Percentiles rank a stretch among this genome's conserved stretches.
These are phyloP conservation scores for Geotrichum bryndzae DNA, from an alignment of 1,139 yeast genomes.

Conservation along the genomic window DNA sequence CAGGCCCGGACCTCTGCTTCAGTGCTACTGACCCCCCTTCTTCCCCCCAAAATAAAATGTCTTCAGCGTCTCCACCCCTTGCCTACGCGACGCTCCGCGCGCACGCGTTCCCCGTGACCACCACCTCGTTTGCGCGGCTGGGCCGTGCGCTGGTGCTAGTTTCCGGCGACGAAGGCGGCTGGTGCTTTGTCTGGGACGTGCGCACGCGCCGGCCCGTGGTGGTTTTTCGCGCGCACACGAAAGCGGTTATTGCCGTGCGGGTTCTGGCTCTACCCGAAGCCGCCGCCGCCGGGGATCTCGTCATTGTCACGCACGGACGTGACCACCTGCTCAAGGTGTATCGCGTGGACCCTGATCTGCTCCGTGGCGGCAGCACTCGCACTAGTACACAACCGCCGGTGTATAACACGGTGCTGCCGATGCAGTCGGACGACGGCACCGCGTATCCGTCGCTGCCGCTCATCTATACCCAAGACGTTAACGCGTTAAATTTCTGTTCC, in stretches of 20 bases:
- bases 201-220: constrained; percentile 35
- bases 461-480: constrained; percentile 36
- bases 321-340: constrained; percentile 35
- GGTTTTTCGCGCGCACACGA: constrained; percentile 35
- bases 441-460: constrained; percentile 32
- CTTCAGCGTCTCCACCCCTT: constrained; percentile 2
- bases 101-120: constrained; percentile 29
- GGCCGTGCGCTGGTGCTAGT: background rate
- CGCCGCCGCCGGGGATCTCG: background rate
- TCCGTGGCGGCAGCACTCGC: background rate
- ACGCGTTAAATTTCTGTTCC: constrained; percentile 38
- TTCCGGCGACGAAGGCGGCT: constrained; percentile 38
- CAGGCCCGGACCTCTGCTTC: background rate
- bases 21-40: background rate
- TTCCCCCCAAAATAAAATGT: background rate
- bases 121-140: constrained; percentile 23
- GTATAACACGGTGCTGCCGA: constrained; percentile 19
- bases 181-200: constrained; percentile 37
- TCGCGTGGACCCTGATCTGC: constrained; percentile 20
- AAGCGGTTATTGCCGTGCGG: constrained; percentile 29
- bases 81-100: constrained; percentile 27
- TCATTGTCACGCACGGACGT: constrained; percentile 37
- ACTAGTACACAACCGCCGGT: constrained; percentile 8
- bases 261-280: constrained; percentile 3
- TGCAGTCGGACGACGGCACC: constrained; percentile 17